These are phyloP conservation scores for Alternaria arborescens DNA, from an alignment of 2,329 filamentous ascomycete genomes.

Conservation along the genomic window DNA sequence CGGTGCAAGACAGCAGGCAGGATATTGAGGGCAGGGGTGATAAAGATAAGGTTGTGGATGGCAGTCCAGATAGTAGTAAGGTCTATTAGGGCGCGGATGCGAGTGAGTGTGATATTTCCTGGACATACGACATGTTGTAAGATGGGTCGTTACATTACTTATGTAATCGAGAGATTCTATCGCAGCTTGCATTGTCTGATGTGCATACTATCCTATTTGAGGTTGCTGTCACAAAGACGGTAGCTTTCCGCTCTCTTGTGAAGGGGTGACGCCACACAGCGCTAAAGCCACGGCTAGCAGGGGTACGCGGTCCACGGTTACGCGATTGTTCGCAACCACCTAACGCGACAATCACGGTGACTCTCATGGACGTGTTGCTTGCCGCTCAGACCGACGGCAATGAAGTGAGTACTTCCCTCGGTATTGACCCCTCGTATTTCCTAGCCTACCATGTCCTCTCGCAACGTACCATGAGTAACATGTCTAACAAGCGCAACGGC, in stretches of 20 bases:
- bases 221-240: neutral
- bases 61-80: constrained; percentile 5
- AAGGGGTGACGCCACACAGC: constrained; percentile 7
- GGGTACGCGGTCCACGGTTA: constrained; percentile 14
- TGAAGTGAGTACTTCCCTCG: constrained; percentile 25
- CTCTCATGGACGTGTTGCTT: constrained; percentile 32
- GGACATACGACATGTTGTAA: neutral
- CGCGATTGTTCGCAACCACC: constrained; percentile 22
- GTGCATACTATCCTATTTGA: neutral
- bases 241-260: neutral
- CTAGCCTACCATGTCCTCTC: neutral
- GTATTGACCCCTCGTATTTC: neutral
- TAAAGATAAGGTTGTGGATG: constrained; percentile 26
- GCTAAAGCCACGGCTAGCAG: constrained; percentile 20
- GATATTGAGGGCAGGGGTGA: constrained; percentile 36
- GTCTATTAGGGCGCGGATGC: neutral
- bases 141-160: neutral
- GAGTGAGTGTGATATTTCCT: neutral
- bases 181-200: neutral
- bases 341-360: constrained; percentile 29
- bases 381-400: constrained; percentile 20
- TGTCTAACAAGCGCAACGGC: neutral
- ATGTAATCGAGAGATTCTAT: neutral
- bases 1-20: constrained; percentile 39
- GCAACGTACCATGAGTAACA: neutral